phyloP scores from a whole-genome alignment of 306 rosid species.

The Inga laurina region DNA sequence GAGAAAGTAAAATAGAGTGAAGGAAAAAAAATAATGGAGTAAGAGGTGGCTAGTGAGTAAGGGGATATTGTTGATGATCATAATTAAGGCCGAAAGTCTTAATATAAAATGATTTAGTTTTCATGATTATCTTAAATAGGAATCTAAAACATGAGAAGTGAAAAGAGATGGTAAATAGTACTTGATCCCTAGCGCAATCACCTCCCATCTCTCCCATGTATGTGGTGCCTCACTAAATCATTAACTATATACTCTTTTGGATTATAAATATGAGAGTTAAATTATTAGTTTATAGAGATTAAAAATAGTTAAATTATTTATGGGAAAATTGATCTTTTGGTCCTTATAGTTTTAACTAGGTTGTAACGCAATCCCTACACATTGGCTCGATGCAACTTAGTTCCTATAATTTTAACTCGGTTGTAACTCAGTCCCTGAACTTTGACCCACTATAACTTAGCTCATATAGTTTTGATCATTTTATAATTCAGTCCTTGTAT shows the following conservation, averaged over 20 bases:
- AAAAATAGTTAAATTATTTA: no score
- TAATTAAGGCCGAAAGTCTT: not conserved
- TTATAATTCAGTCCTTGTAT: no score
- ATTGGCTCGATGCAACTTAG: no score
- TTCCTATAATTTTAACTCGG: no score
- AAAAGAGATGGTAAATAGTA: not conserved
- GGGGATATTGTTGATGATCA: not conserved
- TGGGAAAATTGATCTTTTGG: no score
- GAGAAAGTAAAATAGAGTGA: not conserved
- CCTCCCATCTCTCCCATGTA: not conserved
- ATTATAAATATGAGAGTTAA: no score
- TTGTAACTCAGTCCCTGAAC: no score
- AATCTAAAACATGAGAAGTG: not conserved
- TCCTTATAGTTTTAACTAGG: no score
- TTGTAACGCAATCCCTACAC: no score
- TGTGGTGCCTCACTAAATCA: conserved; percentile 12
- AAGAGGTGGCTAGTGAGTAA: not conserved
- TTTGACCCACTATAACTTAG: no score
- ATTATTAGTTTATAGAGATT: no score
- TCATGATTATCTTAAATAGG: conserved; percentile 9
- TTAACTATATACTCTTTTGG: not conserved
- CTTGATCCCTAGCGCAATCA: conserved; percentile 27
- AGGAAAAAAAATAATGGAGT: not conserved
- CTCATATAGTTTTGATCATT: no score
- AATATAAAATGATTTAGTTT: not conserved